A percentile compares a stretch with the other conserved stretches of the same genome.
Conservation (phyloP, 2,329 filamentous ascomycete species). For the Fusarium guadeloupense region DNA sequence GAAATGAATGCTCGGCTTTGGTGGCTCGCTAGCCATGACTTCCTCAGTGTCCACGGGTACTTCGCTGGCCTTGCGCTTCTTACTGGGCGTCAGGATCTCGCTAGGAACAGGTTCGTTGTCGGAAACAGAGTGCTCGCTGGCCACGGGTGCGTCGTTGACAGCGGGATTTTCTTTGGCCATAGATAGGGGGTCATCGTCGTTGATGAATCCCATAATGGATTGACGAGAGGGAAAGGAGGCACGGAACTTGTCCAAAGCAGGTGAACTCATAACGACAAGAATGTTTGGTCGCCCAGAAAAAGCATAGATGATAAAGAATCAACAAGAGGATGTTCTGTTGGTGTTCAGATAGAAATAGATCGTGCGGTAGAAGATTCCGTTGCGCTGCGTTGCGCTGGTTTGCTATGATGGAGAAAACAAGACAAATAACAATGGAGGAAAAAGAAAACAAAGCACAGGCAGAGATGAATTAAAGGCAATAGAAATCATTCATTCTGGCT, state of each 20-base stretch:
- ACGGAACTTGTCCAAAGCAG: neutral
- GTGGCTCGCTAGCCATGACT: neutral
- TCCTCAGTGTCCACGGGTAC: neutral
- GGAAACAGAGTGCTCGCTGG: neutral
- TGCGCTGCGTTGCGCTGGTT: neutral
- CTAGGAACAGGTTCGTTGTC: neutral
- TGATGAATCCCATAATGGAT: neutral
- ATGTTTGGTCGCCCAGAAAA: neutral
- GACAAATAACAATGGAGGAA: neutral
- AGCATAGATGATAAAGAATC: neutral
- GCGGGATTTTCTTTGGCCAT: neutral
- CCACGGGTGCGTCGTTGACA: neutral
- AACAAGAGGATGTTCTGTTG: neutral
- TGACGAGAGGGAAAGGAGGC: neutral
- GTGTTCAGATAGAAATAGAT: neutral
- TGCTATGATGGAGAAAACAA: neutral
- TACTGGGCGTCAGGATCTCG: neutral
- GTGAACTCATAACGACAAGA: neutral
- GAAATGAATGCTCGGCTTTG: slow-evolving; percentile 1
- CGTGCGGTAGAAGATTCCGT: no score
- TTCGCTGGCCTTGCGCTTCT: neutral
- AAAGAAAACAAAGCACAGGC: neutral
- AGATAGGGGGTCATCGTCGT: neutral
- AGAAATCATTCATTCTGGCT: neutral
- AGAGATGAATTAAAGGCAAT: neutral